A percentile compares a stretch with the other conserved stretches of the same genome.
Evolutionary conservation across 768 basidiomycete genomes (phyloP).

Genomic region (Phlebiopsis gigantea): DNA sequence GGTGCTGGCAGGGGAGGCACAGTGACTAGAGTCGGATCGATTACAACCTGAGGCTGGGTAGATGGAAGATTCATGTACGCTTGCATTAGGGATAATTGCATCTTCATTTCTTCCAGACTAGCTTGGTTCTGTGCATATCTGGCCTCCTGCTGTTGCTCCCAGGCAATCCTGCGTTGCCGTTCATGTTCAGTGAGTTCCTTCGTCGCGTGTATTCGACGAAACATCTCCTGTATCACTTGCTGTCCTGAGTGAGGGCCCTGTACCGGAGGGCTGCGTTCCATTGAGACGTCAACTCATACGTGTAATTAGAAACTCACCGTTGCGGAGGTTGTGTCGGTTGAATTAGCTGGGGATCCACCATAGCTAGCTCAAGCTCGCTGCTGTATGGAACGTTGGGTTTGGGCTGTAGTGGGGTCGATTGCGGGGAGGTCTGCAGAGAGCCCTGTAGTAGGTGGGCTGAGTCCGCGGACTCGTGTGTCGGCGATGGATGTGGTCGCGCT

Average conservation of each 20-base stretch:
- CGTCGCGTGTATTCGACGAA: constrained; percentile 52
- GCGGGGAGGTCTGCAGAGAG: constrained; percentile 22
- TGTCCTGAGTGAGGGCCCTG: background rate
- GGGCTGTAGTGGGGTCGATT: constrained; percentile 28
- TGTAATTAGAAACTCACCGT: background rate
- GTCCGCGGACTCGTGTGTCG: background rate
- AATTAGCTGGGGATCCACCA: constrained; percentile 28
- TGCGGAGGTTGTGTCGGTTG: constrained; percentile 18
- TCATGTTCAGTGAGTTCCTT: constrained; percentile 60
- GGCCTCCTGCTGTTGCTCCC: constrained; percentile 70
- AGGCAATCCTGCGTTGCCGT: constrained; percentile 48
- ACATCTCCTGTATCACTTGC: constrained; percentile 47
- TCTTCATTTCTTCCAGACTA: constrained; percentile 57
- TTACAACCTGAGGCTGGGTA: background rate
- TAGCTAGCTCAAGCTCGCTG: constrained; percentile 61
- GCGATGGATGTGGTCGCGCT: constrained; percentile 1
- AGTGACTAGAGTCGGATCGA: background rate
- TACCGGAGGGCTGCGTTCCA: constrained; percentile 6
- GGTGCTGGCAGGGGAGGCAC: constrained; percentile 14
- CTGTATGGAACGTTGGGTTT: constrained; percentile 43
- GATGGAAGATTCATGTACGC: constrained; percentile 13
- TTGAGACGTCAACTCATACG: background rate
- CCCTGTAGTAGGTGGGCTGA: constrained; percentile 1
- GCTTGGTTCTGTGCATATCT: constrained; percentile 48
- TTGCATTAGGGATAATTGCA: constrained; percentile 44